These are phyloP conservation scores for Collariella sp. DNA, from an alignment of 495 filamentous ascomycete species.

Conservation along the genomic window DNA sequence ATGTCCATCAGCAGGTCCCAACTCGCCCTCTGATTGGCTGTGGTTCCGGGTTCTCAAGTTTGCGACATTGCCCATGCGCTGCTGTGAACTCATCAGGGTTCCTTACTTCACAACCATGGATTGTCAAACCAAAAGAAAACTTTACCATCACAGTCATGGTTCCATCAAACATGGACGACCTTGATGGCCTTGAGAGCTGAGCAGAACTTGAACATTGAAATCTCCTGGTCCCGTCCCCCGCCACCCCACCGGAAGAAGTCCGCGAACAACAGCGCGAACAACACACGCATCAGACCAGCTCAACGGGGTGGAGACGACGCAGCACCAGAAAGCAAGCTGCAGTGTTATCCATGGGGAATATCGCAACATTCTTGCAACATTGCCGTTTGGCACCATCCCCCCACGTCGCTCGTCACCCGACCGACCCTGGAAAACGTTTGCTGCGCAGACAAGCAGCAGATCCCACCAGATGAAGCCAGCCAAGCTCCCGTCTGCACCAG, in stretches of 20 bases:
- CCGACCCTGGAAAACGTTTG: not conserved
- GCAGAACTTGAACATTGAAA: no score
- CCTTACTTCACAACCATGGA: no score
- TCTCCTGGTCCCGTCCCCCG: no score
- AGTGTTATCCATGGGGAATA: constrained; percentile 16
- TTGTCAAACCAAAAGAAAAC: no score
- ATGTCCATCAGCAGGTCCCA: not conserved
- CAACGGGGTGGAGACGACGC: no score
- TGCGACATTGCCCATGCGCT: not conserved
- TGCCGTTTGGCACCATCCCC: constrained; percentile 12
- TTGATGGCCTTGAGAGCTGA: no score
- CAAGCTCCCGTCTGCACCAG: not conserved
- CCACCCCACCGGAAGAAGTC: no score
- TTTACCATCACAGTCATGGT: no score
- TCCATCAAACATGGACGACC: no score
- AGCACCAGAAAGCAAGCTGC: no score
- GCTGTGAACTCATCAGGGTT: constrained; percentile 6
- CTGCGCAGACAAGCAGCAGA: not conserved
- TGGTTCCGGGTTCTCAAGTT: not conserved
- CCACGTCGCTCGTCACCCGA: constrained; percentile 17
- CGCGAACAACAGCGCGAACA: no score
- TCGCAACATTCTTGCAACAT: constrained; percentile 31
- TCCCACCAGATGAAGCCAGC: constrained; percentile 5
- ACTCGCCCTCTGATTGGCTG: constrained; percentile 8
- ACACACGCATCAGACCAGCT: no score